Conservation (phyloP, 2,329 filamentous ascomycete species). For the Cladophialophora immunda region DNA sequence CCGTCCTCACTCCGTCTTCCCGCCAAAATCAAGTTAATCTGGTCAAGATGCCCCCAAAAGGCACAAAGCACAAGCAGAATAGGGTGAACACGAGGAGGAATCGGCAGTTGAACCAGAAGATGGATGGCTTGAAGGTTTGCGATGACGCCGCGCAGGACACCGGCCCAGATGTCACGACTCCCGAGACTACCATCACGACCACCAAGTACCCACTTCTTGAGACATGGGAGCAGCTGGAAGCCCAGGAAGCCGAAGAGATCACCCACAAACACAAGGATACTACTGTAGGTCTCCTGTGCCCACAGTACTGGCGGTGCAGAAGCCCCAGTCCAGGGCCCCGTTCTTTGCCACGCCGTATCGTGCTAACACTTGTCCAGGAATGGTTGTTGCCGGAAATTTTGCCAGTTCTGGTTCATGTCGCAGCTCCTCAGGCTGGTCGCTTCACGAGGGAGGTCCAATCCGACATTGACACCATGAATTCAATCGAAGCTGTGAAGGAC, state of each 20-base stretch:
- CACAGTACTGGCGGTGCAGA: not conserved
- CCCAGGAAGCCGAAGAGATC: conserved; percentile 4
- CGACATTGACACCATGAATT: conserved; percentile 24
- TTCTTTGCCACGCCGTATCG: not conserved
- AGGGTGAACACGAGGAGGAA: not conserved
- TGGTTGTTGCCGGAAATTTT: conserved; percentile 19
- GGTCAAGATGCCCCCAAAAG: conserved; percentile 5
- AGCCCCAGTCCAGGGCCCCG: not conserved
- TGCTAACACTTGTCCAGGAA: conserved; percentile 2
- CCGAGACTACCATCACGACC: conserved; percentile 10
- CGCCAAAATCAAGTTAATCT: not conserved
- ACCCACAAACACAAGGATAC: conserved; percentile 4
- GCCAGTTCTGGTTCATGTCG: conserved; percentile 22
- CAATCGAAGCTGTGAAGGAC: conserved; percentile 26
- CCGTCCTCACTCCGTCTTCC: not conserved
- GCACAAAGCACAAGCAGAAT: not conserved
- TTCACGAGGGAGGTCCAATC: conserved; percentile 29
- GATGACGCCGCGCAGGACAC: conserved; percentile 3
- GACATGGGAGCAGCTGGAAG: conserved; percentile 21
- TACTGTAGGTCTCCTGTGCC: not conserved
- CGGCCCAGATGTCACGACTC: not conserved
- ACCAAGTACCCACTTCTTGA: conserved; percentile 18
- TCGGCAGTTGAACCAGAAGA: not conserved
- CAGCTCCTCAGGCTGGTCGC: conserved; percentile 14
- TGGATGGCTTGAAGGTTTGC: not conserved